Conservation (phyloP, 805 yeast genomes). For the Cephaloascus fragrans region DNA sequence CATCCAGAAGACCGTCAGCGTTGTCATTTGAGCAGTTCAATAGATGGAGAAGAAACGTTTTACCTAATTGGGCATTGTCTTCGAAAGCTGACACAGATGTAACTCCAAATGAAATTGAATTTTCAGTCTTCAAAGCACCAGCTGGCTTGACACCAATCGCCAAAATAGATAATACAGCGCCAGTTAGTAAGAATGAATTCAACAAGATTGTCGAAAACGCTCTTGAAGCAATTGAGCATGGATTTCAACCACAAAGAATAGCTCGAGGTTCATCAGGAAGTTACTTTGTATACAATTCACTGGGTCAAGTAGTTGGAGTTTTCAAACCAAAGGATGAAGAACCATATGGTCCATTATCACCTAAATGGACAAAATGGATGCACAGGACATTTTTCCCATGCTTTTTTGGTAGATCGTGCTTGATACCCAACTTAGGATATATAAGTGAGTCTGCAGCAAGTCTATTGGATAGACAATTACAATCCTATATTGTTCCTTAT, state of each 20-base stretch:
- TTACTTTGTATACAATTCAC: slow-evolving; percentile 40
- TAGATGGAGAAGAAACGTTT: not conserved
- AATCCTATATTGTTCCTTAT: slow-evolving; percentile 52
- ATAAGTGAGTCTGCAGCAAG: slow-evolving; percentile 67
- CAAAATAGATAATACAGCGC: not conserved
- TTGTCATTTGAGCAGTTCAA: not conserved
- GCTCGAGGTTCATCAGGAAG: slow-evolving; percentile 64
- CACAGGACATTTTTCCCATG: slow-evolving; percentile 71
- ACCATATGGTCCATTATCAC: slow-evolving; percentile 70
- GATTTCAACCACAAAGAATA: slow-evolving; percentile 42
- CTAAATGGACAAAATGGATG: slow-evolving; percentile 75
- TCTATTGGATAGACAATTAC: slow-evolving; percentile 49
- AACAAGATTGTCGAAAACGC: slow-evolving; percentile 30
- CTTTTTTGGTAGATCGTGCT: slow-evolving; percentile 64
- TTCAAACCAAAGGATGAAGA: slow-evolving; percentile 78
- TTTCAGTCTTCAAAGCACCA: slow-evolving; percentile 41
- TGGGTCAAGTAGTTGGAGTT: slow-evolving; percentile 38
- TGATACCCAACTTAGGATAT: slow-evolving; percentile 66
- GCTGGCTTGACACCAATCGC: not conserved
- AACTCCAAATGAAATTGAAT: slow-evolving; percentile 34
- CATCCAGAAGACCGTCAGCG: not conserved
- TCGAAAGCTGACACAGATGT: slow-evolving; percentile 7
- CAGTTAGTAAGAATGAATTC: slow-evolving; percentile 18
- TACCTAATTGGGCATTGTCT: slow-evolving; percentile 9
- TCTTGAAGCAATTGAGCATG: slow-evolving; percentile 31